A percentile compares a stretch with the other conserved stretches of the same genome.
These are phyloP conservation scores for Nepenthes mirabilis DNA, from an alignment of 148 eudicot genomes.

Conservation along the genomic window DNA sequence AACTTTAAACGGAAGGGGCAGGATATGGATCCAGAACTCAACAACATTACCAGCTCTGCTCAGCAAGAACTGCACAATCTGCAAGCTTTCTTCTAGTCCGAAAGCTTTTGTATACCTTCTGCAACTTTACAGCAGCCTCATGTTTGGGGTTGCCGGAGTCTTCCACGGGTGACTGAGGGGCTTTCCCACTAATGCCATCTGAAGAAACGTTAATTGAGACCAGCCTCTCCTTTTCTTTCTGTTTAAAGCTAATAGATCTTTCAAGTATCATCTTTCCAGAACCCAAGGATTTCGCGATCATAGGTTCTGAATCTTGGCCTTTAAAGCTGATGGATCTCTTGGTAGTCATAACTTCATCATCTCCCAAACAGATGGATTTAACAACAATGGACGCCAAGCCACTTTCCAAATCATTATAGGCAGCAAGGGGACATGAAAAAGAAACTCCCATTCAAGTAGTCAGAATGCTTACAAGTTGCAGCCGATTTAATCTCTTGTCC, in stretches of 20 bases:
- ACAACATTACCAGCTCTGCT: constrained; percentile 64
- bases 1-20: neutral
- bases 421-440: constrained; percentile 51
- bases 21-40: neutral
- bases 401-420: constrained; percentile 36
- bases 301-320: constrained; percentile 20
- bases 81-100: constrained; percentile 92
- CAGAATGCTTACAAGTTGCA: no score
- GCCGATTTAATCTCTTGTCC: no score
- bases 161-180: constrained; percentile 6
- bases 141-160: constrained; percentile 49
- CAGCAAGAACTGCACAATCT: constrained; percentile 92
- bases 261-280: constrained; percentile 32
- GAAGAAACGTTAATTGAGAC: constrained; percentile 20
- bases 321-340: constrained; percentile 44
- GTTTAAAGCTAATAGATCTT: constrained; percentile 41
- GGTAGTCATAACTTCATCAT: constrained; percentile 38
- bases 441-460: constrained; percentile 45
- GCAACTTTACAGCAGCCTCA: constrained; percentile 82
- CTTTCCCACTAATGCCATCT: constrained; percentile 3
- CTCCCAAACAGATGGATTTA: constrained; percentile 32
- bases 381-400: constrained; percentile 40
- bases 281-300: constrained; percentile 26
- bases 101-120: constrained; percentile 95
- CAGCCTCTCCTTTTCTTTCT: constrained; percentile 19